Conservation (phyloP, 208 protist species). For the Crithidia thermophila region DNA sequence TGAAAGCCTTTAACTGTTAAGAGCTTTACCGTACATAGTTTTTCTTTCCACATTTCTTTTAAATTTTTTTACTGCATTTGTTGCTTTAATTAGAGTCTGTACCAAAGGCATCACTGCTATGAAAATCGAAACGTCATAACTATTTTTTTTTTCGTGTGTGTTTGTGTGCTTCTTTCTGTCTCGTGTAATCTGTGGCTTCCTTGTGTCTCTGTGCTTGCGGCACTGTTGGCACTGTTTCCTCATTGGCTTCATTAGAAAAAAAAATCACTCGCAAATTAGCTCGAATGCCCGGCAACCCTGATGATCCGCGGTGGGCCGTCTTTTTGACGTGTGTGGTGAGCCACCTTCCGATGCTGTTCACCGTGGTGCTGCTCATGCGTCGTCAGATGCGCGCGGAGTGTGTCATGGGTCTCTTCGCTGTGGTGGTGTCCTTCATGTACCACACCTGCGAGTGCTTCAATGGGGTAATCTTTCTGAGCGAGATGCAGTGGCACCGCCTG, state of each 20-base stretch:
- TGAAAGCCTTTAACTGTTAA: too few relatives aligned
- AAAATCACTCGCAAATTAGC: background rate
- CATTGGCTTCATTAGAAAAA: background rate
- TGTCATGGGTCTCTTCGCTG: slow-evolving; percentile 28
- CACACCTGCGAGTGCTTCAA: slow-evolving; percentile 67
- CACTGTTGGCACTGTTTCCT: background rate
- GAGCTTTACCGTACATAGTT: background rate
- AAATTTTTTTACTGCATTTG: background rate
- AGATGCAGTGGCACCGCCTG: slow-evolving; percentile 69
- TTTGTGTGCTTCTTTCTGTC: background rate
- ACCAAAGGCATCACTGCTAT: too few relatives aligned
- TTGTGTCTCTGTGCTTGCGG: background rate
- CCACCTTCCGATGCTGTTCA: slow-evolving; percentile 50
- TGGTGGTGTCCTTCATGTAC: slow-evolving; percentile 73
- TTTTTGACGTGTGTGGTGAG: slow-evolving; percentile 64
- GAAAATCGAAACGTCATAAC: too few relatives aligned
- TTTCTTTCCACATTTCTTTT: background rate
- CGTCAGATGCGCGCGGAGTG: slow-evolving; percentile 36
- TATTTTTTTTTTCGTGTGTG: too few relatives aligned
- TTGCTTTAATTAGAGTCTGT: background rate
- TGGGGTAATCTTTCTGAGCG: slow-evolving; percentile 44
- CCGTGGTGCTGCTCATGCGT: slow-evolving; percentile 31
- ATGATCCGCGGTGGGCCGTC: slow-evolving; percentile 35
- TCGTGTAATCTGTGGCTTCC: background rate
- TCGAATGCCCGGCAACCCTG: slow-evolving; percentile 22